A percentile compares a stretch with the other conserved stretches of the same genome.
Conservation (phyloP, 257 asterid genomes). For the Rhazya stricta region DNA sequence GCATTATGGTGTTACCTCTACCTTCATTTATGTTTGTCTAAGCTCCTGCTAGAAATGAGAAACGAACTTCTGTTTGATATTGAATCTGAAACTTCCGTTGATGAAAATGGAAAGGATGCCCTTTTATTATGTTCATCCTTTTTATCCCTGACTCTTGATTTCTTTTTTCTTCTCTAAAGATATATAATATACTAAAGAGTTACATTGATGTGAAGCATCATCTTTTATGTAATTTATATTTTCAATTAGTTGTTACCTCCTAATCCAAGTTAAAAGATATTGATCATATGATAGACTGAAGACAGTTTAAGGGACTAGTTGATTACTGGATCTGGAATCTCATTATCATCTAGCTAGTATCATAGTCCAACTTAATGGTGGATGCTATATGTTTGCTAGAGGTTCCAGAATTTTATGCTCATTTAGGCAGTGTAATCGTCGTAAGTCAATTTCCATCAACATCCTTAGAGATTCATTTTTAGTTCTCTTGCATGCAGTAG, state of each 20-base stretch:
- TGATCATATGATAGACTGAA: not conserved
- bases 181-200: not conserved
- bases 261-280: not conserved
- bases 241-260: not conserved
- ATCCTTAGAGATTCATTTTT: not conserved
- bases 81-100: not conserved
- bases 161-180: not conserved
- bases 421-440: not conserved
- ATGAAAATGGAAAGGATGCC: not conserved
- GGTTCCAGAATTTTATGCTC: not conserved
- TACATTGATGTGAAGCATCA: not conserved
- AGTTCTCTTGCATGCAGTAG: not conserved
- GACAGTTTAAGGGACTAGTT: not conserved
- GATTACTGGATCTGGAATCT: not conserved
- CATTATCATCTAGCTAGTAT: not conserved
- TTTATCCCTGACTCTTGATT: not conserved
- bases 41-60: not conserved
- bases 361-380: not conserved
- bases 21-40: not conserved
- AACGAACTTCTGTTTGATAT: not conserved
- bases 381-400: not conserved
- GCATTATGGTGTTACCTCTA: not conserved
- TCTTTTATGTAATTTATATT: not conserved
- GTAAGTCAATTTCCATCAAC: not conserved
- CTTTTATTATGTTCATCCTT: not conserved